Base-by-base conservation (phyloP, 768 basidiomycete species). In the Russula compacta region DNA sequence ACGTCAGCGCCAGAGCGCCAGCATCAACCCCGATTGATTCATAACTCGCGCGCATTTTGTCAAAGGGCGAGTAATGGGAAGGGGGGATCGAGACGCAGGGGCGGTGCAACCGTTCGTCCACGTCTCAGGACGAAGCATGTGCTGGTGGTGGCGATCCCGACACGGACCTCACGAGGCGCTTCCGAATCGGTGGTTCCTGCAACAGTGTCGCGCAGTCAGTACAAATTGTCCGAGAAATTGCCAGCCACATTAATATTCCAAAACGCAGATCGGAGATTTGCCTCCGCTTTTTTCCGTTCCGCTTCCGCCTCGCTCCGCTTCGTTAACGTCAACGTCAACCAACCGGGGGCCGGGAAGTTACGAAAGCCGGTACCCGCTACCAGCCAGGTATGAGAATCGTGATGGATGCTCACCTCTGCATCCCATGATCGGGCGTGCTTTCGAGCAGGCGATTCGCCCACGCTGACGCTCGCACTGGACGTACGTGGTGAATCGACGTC, bases 381-480 rank as follows among this genome's bases (percentile, higher is more conserved):
- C n/a, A n/a, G n/a, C 49, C 49, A 33, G 32, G 10, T 8, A 17
- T 15, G 3, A 32, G 6, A 2, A 14, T 17, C 7, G 24, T 9
- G 15, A n/a, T 29, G 11, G 5, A 35, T 17, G n/a, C 53, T 55
- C 53, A 61, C 65, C 39, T 61, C 64, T 6, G 49, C 33, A 43
- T 66, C 65, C 65, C 65, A 66, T 4, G 57, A 49, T 17, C 65
- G 65, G 1, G 63, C 57, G 21, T 66, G 65, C 44, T 66, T 66
- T 10, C 65, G 63, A 6, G 53, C 64, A 6, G 63, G 59, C 5
- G 65, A 54, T 52, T 58, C 64, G 9, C 63, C 39, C 2, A 42
- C 47, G 40, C 58, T 60, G 14, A 36, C 49, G 24, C 65, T 66
- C 1, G 63, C 52, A 32, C 58, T 66, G 14, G 65, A 58, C 6